A percentile compares a stretch with the other conserved stretches of the same genome.
These are phyloP conservation scores for Henningerozyma blattae DNA, from an alignment of 805 yeast genomes.

Conservation along the genomic window DNA sequence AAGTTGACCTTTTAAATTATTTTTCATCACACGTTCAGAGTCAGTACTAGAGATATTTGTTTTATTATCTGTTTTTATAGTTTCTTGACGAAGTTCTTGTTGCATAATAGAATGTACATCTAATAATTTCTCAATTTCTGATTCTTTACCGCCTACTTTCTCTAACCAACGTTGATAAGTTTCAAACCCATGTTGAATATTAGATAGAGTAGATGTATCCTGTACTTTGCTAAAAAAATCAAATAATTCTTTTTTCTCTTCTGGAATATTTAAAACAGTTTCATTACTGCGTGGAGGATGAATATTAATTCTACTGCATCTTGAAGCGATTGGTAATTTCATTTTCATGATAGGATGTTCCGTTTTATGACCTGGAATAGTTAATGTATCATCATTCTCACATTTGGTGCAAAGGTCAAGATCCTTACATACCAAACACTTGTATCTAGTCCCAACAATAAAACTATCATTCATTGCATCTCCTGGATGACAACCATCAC, in stretches of 20 bases:
- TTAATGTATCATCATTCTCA: slow-evolving; percentile 9
- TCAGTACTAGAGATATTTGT: too few species aligned
- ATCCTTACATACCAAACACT: slow-evolving; percentile 36
- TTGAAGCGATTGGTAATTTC: slow-evolving; percentile 5
- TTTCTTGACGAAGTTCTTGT: too few species aligned
- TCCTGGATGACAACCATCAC: slow-evolving; percentile 19
- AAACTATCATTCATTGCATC: slow-evolving; percentile 4
- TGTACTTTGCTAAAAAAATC: slow-evolving; percentile 16
- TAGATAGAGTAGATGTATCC: too few species aligned
- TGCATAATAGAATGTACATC: too few species aligned
- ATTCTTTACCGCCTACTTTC: too few species aligned
- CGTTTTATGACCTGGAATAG: slow-evolving; percentile 8
- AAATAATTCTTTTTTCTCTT: slow-evolving; percentile 10
- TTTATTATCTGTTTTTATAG: too few species aligned
- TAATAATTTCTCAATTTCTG: too few species aligned
- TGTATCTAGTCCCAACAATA: slow-evolving; percentile 32
- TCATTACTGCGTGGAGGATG: slow-evolving; percentile 8
- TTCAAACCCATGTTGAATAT: too few species aligned
- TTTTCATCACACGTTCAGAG: too few species aligned
- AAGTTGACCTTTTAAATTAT: too few species aligned
- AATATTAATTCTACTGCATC: neutral
- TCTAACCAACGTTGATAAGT: too few species aligned
- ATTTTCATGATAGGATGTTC: slow-evolving; percentile 13
- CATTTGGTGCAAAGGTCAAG: slow-evolving; percentile 36
- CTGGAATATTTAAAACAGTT: slow-evolving; percentile 12